A percentile compares a stretch with the other conserved stretches of the same genome.
These are phyloP conservation scores for Exophiala phaeomuriformis DNA, from an alignment of 2,329 filamentous ascomycete genomes.

Conservation along the genomic window DNA sequence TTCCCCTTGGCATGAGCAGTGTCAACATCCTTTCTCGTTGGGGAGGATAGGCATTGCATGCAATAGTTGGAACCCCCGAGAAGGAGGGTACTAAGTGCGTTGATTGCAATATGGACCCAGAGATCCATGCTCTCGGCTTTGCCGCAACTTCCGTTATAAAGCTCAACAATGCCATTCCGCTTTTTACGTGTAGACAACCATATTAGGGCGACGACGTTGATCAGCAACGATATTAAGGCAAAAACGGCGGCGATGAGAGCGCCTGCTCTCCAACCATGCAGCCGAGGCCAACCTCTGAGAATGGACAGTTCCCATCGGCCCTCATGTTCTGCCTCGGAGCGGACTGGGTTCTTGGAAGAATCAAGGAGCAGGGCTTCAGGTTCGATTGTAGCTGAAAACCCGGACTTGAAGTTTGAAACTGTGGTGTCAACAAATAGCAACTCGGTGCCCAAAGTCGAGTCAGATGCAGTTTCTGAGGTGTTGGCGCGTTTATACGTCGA, in stretches of 20 bases:
- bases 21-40: conserved; percentile 31
- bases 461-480: too few species aligned
- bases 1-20: conserved; percentile 27
- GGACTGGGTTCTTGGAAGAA: neutral
- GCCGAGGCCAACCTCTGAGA: neutral
- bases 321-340: neutral
- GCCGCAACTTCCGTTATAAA: conserved; percentile 20
- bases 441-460: too few species aligned
- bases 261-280: conserved; percentile 21
- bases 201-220: conserved; percentile 18
- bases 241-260: conserved; percentile 14
- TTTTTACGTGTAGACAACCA: conserved; percentile 11
- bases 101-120: conserved; percentile 33
- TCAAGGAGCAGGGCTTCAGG: neutral
- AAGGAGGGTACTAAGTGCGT: conserved; percentile 31
- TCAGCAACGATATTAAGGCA: conserved; percentile 16
- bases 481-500: too few species aligned
- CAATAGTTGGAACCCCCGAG: conserved; percentile 33
- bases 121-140: conserved; percentile 14
- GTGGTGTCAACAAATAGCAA: too few species aligned
- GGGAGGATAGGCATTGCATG: conserved; percentile 33
- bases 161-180: conserved; percentile 7
- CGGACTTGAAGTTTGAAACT: neutral
- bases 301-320: neutral
- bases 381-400: neutral